Conservation (phyloP, 345 rosid genomes). For the Hypericum androsaemum region DNA sequence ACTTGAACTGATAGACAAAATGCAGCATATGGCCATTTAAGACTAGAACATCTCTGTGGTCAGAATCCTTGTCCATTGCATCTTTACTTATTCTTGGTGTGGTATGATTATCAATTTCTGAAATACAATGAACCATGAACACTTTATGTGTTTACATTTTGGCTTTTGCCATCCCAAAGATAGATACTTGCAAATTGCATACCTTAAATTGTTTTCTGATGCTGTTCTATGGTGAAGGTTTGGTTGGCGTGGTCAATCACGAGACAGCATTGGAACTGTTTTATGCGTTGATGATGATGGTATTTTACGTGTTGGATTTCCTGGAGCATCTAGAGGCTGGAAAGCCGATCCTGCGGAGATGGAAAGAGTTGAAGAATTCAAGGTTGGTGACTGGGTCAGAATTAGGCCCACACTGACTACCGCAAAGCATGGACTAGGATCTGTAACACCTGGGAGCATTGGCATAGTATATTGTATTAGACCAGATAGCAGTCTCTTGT, state of each 20-base stretch:
- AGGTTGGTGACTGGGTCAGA: slow-evolving; percentile 98
- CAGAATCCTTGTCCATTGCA: too few relatives aligned
- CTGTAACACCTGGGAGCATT: slow-evolving; percentile 91
- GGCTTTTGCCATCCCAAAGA: too few relatives aligned
- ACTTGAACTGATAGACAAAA: too few relatives aligned
- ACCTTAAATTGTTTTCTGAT: too few relatives aligned
- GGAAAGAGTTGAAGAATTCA: slow-evolving; percentile 99
- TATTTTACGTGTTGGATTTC: slow-evolving; percentile 96
- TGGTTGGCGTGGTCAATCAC: slow-evolving; percentile 92
- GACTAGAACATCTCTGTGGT: too few relatives aligned
- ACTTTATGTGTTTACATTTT: too few relatives aligned
- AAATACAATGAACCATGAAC: too few relatives aligned
- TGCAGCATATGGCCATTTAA: too few relatives aligned
- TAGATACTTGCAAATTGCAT: too few relatives aligned
- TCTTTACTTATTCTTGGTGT: too few relatives aligned
- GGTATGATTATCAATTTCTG: too few relatives aligned
- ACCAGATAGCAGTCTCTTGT: slow-evolving; percentile 86
- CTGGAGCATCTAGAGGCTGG: slow-evolving; percentile 99
- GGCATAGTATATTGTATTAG: slow-evolving; percentile 88
- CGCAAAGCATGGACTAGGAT: slow-evolving; percentile 91
- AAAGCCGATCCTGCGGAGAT: slow-evolving; percentile 99
- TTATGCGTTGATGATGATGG: slow-evolving; percentile 98
- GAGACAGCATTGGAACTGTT: slow-evolving; percentile 90
- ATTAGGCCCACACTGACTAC: slow-evolving; percentile 85
- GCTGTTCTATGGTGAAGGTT: slow-evolving; percentile 32